Evolutionary conservation across 2,329 filamentous ascomycete genomes (phyloP).

Genomic region (Fusarium temperatum): DNA sequence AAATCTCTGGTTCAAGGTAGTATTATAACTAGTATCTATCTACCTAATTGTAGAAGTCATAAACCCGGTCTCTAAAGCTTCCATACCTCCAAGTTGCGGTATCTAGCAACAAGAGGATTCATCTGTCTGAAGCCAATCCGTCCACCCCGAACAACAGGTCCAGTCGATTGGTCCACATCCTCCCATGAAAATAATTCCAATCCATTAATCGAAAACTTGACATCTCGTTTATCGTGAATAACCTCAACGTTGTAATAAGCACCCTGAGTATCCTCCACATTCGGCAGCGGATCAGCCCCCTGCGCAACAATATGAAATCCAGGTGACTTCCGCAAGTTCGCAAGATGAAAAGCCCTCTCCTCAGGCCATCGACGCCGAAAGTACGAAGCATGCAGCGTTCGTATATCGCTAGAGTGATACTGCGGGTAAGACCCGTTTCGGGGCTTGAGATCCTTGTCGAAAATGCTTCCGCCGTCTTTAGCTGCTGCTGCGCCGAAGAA

Average conservation of each 20-base stretch:
- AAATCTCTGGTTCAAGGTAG: fast-evolving
- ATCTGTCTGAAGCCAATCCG: slow-evolving; percentile 37
- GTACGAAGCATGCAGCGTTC: slow-evolving; percentile 36
- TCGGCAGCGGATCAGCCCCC: slow-evolving; percentile 34
- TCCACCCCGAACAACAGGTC: slow-evolving; percentile 29
- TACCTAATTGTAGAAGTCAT: fast-evolving
- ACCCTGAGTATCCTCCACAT: slow-evolving; percentile 30
- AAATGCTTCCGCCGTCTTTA: slow-evolving; percentile 33
- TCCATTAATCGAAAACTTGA: slow-evolving; percentile 28
- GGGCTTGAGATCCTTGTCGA: slow-evolving; percentile 25
- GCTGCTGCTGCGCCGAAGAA: slow-evolving; percentile 36
- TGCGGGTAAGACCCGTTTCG: slow-evolving; percentile 38
- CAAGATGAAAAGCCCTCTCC: slow-evolving; percentile 35
- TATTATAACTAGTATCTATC: fast-evolving
- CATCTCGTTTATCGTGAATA: slow-evolving; percentile 30
- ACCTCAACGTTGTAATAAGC: slow-evolving; percentile 37
- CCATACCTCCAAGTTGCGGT: slow-evolving; percentile 38
- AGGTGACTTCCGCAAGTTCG: slow-evolving; percentile 37
- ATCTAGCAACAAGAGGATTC: slow-evolving; percentile 33
- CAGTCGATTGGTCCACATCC: slow-evolving; percentile 28
- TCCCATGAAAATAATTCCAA: slow-evolving; percentile 33
- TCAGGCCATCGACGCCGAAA: slow-evolving; percentile 40
- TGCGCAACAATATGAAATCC: slow-evolving; percentile 37
- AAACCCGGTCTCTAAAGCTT: neutral
- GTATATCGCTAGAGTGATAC: slow-evolving; percentile 38